phyloP scores from a whole-genome alignment of 2,329 filamentous ascomycete species.

The Stachybotrys chartarum region DNA sequence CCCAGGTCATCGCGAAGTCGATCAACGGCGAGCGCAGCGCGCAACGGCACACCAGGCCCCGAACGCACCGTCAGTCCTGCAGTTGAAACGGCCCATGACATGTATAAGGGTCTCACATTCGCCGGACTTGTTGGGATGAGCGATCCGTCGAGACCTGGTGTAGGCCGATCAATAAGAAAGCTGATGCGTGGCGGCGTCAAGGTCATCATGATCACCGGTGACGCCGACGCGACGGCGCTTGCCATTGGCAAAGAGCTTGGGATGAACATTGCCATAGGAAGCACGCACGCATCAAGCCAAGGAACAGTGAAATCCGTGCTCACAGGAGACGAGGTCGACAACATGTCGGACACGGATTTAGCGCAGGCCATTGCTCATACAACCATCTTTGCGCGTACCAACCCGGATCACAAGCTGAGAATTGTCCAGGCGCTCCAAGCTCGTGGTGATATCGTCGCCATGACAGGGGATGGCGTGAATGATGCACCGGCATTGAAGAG shows the following conservation, averaged over 20 bases:
- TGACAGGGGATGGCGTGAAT: conserved; percentile 98
- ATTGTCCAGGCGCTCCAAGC: conserved; percentile 88
- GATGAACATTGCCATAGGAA: conserved; percentile 65
- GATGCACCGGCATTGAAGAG: conserved; percentile 95
- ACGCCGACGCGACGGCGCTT: conserved; percentile 88
- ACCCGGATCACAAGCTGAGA: conserved; percentile 96
- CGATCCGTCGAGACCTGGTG: conserved; percentile 85
- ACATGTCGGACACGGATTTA: conserved; percentile 80
- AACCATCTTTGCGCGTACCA: conserved; percentile 92
- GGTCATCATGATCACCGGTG: conserved; percentile 98
- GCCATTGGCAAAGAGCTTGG: conserved; percentile 94
- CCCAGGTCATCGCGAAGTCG: conserved; percentile 36
- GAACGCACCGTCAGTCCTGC: conserved; percentile 29
- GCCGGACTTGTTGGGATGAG: conserved; percentile 95
- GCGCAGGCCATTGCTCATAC: conserved; percentile 79
- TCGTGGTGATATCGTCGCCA: conserved; percentile 92
- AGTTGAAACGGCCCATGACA: conserved; percentile 54
- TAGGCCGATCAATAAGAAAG: conserved; percentile 79
- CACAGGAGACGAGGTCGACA: conserved; percentile 84
- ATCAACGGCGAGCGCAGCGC: conserved; percentile 27
- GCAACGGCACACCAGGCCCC: conserved; percentile 45
- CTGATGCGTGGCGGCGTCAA: conserved; percentile 92
- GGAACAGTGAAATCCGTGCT: conserved; percentile 65
- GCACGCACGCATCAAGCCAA: conserved; percentile 45
- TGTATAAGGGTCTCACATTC: conserved; percentile 80